Conservation (phyloP, 495 filamentous ascomycete species). For the Xanthoparmelia taractica region DNA sequence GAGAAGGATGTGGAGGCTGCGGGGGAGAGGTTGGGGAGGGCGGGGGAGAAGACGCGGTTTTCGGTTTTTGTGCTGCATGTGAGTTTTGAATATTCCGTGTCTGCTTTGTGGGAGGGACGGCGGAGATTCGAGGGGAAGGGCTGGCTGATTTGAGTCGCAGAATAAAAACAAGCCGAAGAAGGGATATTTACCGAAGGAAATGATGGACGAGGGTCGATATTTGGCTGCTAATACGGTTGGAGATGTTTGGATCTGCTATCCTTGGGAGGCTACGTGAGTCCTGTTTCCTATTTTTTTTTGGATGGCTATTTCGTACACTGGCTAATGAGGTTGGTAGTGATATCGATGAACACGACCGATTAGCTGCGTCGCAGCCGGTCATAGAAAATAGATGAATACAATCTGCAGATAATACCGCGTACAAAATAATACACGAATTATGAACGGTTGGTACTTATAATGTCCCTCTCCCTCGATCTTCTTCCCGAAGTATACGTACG, state of each 20-base stretch:
- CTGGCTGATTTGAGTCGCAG: constrained; percentile 35
- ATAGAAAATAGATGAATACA: not conserved
- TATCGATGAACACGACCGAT: not conserved
- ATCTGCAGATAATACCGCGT: too few relatives aligned
- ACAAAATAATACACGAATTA: too few relatives aligned
- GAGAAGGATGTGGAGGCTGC: constrained; percentile 91
- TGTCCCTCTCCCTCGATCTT: too few relatives aligned
- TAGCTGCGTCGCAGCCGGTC: not conserved
- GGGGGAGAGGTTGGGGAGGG: constrained; percentile 58
- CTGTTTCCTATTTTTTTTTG: too few relatives aligned
- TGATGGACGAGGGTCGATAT: constrained; percentile 70
- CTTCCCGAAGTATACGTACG: too few relatives aligned
- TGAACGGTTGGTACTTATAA: too few relatives aligned
- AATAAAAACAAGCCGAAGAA: constrained; percentile 97
- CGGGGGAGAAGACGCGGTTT: constrained; percentile 72
- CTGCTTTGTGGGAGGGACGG: too few relatives aligned
- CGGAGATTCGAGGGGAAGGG: not conserved
- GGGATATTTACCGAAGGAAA: constrained; percentile 70
- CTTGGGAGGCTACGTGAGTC: constrained; percentile 92
- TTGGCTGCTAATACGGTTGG: constrained; percentile 76
- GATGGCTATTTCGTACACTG: not conserved
- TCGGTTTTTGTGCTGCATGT: constrained; percentile 93
- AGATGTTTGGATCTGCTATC: constrained; percentile 98
- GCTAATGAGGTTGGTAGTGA: not conserved
- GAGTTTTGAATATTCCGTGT: constrained; percentile 34